Base-by-base conservation (phyloP, 495 filamentous ascomycete genomes). In the Hypoxylon fuscum region DNA sequence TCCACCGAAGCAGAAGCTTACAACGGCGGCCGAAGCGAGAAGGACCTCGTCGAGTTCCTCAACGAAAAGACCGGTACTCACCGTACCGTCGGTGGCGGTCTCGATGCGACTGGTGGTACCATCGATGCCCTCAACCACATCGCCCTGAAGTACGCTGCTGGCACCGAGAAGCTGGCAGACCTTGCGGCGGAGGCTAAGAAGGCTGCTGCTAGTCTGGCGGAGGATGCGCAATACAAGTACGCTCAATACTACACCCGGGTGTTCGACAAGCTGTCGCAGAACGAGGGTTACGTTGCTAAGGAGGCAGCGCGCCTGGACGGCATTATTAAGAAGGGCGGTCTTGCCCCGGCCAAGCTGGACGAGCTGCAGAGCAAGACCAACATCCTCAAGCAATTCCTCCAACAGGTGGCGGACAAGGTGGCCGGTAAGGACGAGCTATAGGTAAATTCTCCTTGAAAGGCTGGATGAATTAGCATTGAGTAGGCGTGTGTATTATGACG, bases 221-320 rank as follows among this genome's bases (percentile, higher is more conserved):
- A 92, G 64, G 60, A 71, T 23, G 76, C 70, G 2, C 75, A 82
- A 66, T 70, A 76, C 70, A 90, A 90, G 81, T 96, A 92, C 73
- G 91, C 90, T n/a, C 79, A 89, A 74, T 98, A 98, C 84, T 98
- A 98, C 72, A 78, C 95, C 72, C 90, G 90, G 70, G 96, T 96
- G 27, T 85, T 94, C 25, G 83, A 89, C 64, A 98, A 97, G 86
- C 74, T 96, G 35, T 76, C 75, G 71, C 79, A 88, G 76, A 94
- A 88, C 72, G 78, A 87, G 56, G 87, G 81, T 20, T 97, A 93
- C 70, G 91, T 86, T 20, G 78, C 84, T 64, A 98, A 97, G 86
- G 95, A 98, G 83, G 76, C 93, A 31, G 81, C 83, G 59, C 85
- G 95, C 44, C 77, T 98, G 62, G 79, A 90, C 65, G 87, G 89